Conservation (phyloP, 2,329 filamentous ascomycete genomes). For the Endothia cerciana region DNA sequence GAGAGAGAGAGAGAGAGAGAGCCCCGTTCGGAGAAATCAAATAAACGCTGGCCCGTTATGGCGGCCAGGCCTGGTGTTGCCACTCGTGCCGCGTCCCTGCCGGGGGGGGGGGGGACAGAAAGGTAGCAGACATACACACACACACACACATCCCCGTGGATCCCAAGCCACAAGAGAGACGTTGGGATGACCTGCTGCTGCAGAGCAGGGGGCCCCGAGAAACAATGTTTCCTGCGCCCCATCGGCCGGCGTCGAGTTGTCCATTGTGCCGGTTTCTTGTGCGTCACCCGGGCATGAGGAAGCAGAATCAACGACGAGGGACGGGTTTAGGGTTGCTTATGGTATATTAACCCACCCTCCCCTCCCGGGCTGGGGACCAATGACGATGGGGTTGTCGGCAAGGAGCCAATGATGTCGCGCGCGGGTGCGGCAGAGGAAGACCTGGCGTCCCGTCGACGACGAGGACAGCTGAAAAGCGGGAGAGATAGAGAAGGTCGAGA, state of each 20-base stretch:
- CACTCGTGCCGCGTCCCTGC: too few relatives aligned
- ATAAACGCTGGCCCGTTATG: constrained; percentile 29
- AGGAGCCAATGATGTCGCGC: background rate
- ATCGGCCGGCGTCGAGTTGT: too few relatives aligned
- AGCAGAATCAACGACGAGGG: too few relatives aligned
- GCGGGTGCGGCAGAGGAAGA: constrained; percentile 6
- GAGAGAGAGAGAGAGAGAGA: background rate
- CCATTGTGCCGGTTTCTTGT: too few relatives aligned
- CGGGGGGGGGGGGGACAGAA: too few relatives aligned
- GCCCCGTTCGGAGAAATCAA: background rate
- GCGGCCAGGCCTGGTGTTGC: constrained; percentile 24
- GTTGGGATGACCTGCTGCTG: background rate
- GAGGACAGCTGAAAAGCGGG: background rate
- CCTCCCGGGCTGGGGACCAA: background rate
- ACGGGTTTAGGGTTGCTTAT: too few relatives aligned
- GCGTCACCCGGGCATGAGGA: too few relatives aligned
- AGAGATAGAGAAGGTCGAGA: too few relatives aligned
- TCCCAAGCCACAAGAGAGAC: background rate
- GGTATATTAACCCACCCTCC: background rate
- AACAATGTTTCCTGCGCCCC: too few relatives aligned
- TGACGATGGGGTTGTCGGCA: background rate
- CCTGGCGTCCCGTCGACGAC: background rate
- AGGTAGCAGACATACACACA: too few relatives aligned
- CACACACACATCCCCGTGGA: background rate
- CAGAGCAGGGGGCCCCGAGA: too few relatives aligned